A percentile compares a stretch with the other conserved stretches of the same genome.
Conservation (phyloP, 1,139 yeast genomes). For the Kodamaea plutei region DNA sequence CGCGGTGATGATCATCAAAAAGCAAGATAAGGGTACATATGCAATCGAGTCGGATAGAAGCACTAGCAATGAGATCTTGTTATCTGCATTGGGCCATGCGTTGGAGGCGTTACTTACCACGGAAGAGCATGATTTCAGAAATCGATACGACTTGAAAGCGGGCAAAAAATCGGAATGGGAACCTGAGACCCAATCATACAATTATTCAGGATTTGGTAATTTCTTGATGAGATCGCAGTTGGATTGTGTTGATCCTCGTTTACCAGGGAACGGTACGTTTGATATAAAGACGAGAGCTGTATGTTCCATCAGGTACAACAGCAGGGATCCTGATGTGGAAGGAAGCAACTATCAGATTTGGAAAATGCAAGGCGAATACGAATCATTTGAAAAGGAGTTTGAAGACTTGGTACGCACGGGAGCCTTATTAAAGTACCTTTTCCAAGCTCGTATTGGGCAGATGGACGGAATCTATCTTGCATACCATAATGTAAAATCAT, state of each 20-base stretch:
- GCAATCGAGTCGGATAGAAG: slow-evolving; percentile 73
- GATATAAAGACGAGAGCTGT: slow-evolving; percentile 92
- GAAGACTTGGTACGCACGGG: slow-evolving; percentile 69
- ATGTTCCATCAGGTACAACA: slow-evolving; percentile 76
- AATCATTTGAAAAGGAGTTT: slow-evolving; percentile 77
- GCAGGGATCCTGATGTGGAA: slow-evolving; percentile 53
- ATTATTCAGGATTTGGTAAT: slow-evolving; percentile 64
- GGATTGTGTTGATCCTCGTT: slow-evolving; percentile 70
- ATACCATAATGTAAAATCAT: slow-evolving; percentile 74
- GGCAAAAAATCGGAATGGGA: slow-evolving; percentile 6
- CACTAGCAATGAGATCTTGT: slow-evolving; percentile 61
- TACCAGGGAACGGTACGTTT: slow-evolving; percentile 91
- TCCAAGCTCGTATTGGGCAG: slow-evolving; percentile 91
- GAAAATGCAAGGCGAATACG: slow-evolving; percentile 58
- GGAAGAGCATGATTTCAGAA: slow-evolving; percentile 44
- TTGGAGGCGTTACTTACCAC: slow-evolving; percentile 72
- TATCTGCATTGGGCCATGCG: slow-evolving; percentile 77
- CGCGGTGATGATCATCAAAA: slow-evolving; percentile 38
- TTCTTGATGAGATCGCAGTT: slow-evolving; percentile 87
- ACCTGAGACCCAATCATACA: slow-evolving; percentile 40
- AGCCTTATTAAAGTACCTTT: slow-evolving; percentile 74
- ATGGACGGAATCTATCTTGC: slow-evolving; percentile 97
- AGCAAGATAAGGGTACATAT: slow-evolving; percentile 31
- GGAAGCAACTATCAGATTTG: slow-evolving; percentile 64
- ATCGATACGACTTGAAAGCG: slow-evolving; percentile 8